Evolutionary conservation across 192 early-diverging fungal species (phyloP), one percentile per base, ranked within the genome.

Genomic region (Allomyces macrogynus): DNA sequence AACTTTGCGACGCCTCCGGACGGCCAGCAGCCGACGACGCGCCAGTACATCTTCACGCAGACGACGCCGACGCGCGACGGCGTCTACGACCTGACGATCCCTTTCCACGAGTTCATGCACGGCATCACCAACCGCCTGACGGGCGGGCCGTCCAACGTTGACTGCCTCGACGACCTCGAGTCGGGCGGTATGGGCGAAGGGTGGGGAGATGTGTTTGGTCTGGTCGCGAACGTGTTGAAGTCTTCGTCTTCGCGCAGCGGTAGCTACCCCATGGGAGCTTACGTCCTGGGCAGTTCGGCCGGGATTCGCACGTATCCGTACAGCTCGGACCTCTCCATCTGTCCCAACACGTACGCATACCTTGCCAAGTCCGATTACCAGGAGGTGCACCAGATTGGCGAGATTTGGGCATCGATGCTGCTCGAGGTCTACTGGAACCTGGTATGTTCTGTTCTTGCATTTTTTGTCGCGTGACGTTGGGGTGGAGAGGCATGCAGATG

Each of bases 81-180:
- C 43, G 89, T 90, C 63, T 74, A 93, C 61, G 91, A 92, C 77
- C 83, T 84, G 43, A 91, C 91, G 62, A 93, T 94, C 70, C 80
- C 92, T 27, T 87, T 90, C 64, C 94, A 97, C 76, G 92, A 97
- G 76, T 97, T 87, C 69, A 80, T 87, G 10, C 94, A 97, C 68
- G 94, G 94, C 61, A 88, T 97, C 62, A 89, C 87, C 18, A 95
- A 80, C 43, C 80, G 92, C 27, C 74, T 97, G 67, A 95, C 91
- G 1, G 94, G 94, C 64, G 94, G 94, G 12, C 91, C 91, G 9
- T 76, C 79, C 66, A 95, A 98, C 84, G 77, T 80, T 43, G 84
- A 85, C 62, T 98, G 95, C 66, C 78, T 98, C 65, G 83, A 80
- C 61, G 84, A 81, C 78, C 90, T 89, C 60, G 89, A 91, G 77